Evolutionary conservation across 2,329 filamentous ascomycete genomes (phyloP).

Genomic region (Teratosphaeria destructans): DNA sequence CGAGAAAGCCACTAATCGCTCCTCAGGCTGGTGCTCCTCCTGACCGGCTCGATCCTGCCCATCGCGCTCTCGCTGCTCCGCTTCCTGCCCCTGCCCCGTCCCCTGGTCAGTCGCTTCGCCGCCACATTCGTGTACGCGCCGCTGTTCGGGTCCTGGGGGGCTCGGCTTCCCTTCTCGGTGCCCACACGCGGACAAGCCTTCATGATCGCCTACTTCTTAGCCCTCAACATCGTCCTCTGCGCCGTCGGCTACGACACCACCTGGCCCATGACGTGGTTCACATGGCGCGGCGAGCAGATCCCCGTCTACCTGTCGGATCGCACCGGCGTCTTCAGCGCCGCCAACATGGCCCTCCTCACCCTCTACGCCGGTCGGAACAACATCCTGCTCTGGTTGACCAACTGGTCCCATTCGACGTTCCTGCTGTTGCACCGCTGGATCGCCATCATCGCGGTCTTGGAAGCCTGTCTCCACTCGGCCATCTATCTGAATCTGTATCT

Average conservation of each 20-base stretch:
- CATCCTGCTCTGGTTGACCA: slow-evolving; percentile 38
- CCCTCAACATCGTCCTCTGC: neutral
- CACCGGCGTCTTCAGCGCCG: slow-evolving; percentile 32
- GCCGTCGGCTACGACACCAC: neutral
- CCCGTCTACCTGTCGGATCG: slow-evolving; percentile 30
- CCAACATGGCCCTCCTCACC: slow-evolving; percentile 33
- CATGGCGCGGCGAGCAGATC: slow-evolving; percentile 14
- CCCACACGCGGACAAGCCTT: neutral
- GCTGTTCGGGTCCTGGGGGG: neutral
- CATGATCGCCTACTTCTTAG: neutral
- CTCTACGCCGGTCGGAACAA: slow-evolving; percentile 41
- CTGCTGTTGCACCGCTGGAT: slow-evolving; percentile 42
- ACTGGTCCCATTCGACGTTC: slow-evolving; percentile 41
- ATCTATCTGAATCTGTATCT: slow-evolving; percentile 29
- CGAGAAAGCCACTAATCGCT: neutral
- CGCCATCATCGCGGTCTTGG: slow-evolving; percentile 34
- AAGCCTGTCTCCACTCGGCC: slow-evolving; percentile 40
- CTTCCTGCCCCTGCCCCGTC: neutral
- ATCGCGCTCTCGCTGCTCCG: neutral
- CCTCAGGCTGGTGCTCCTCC: neutral
- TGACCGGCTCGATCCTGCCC: neutral
- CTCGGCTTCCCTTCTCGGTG: neutral
- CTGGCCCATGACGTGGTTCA: neutral
- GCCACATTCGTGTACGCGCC: neutral
- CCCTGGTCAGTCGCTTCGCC: neutral